Evolutionary conservation across 495 filamentous ascomycete genomes (phyloP).

Genomic region (Neurospora sp.): DNA sequence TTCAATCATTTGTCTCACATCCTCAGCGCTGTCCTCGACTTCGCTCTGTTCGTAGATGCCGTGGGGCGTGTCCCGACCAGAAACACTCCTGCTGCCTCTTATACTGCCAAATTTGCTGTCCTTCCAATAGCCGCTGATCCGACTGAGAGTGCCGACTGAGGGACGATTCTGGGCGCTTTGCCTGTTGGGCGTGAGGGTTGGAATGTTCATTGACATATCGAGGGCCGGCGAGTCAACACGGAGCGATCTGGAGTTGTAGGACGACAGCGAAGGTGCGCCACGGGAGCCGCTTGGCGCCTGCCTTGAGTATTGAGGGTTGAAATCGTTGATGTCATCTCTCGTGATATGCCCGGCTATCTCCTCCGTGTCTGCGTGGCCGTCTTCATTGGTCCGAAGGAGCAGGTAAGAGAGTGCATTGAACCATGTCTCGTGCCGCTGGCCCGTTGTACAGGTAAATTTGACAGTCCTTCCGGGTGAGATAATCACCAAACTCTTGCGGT

Average conservation of each 20-base stretch:
- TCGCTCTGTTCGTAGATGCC: constrained; percentile 62
- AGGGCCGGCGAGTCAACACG: constrained; percentile 46
- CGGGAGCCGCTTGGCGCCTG: constrained; percentile 32
- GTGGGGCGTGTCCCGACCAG: constrained; percentile 23
- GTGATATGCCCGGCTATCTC: constrained; percentile 48
- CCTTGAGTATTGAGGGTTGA: constrained; percentile 61
- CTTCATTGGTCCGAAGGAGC: constrained; percentile 58
- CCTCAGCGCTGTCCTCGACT: constrained; percentile 67
- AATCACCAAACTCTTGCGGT: constrained; percentile 84
- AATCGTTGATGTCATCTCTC: constrained; percentile 75
- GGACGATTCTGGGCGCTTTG: constrained; percentile 23
- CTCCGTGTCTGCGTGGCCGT: constrained; percentile 47
- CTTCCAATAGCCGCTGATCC: constrained; percentile 37
- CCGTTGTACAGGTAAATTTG: constrained; percentile 88
- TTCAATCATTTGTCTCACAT: constrained; percentile 65
- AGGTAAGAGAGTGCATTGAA: constrained; percentile 96
- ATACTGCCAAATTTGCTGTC: constrained; percentile 36
- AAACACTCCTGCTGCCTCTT: constrained; percentile 30
- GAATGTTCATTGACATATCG: constrained; percentile 31
- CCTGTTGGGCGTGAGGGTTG: constrained; percentile 34
- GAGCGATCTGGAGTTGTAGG: constrained; percentile 64
- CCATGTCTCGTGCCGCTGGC: constrained; percentile 94
- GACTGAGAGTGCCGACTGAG: constrained; percentile 28
- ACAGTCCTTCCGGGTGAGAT: constrained; percentile 79
- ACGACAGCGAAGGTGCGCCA: constrained; percentile 63